Conservation (phyloP, 805 yeast species). For the Yamadazyma endophytica region DNA sequence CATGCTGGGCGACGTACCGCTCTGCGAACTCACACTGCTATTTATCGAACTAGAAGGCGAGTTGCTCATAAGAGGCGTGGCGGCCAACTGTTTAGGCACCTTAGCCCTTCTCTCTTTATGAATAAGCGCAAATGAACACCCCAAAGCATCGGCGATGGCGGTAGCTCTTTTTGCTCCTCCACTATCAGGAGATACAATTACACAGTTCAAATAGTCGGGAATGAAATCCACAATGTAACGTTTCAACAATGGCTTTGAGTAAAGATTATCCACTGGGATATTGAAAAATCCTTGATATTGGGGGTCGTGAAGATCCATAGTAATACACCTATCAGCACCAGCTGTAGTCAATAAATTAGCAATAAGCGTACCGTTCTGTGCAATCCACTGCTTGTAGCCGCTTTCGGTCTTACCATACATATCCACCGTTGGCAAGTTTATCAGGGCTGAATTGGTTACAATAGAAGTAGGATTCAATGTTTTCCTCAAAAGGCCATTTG, state of each 20-base stretch:
- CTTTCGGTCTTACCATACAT: conserved; percentile 43
- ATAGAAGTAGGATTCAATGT: conserved; percentile 19
- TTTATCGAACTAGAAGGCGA: conserved; percentile 15
- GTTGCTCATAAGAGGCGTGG: conserved; percentile 16
- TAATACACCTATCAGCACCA: conserved; percentile 94
- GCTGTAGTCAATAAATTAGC: conserved; percentile 86
- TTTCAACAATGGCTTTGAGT: conserved; percentile 82
- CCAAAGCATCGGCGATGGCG: conserved; percentile 84
- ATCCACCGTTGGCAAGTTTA: conserved; percentile 30
- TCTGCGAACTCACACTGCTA: conserved; percentile 10
- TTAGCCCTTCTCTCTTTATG: conserved; percentile 83
- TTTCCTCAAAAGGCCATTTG: conserved; percentile 4
- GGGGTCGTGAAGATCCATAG: conserved; percentile 97
- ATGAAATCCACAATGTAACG: conserved; percentile 75
- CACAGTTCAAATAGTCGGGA: conserved; percentile 78
- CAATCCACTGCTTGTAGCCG: conserved; percentile 91
- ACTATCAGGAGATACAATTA: conserved; percentile 95
- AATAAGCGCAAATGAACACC: conserved; percentile 86
- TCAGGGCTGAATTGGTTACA: conserved; percentile 29
- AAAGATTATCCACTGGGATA: conserved; percentile 91
- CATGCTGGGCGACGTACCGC: conserved; percentile 13
- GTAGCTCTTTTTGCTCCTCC: conserved; percentile 99
- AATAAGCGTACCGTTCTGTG: conserved; percentile 89
- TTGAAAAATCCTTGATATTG: conserved; percentile 98
- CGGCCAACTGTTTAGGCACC: conserved; percentile 29